Base-by-base conservation (phyloP, 768 basidiomycete species). In the Tubosaeta sp. region DNA sequence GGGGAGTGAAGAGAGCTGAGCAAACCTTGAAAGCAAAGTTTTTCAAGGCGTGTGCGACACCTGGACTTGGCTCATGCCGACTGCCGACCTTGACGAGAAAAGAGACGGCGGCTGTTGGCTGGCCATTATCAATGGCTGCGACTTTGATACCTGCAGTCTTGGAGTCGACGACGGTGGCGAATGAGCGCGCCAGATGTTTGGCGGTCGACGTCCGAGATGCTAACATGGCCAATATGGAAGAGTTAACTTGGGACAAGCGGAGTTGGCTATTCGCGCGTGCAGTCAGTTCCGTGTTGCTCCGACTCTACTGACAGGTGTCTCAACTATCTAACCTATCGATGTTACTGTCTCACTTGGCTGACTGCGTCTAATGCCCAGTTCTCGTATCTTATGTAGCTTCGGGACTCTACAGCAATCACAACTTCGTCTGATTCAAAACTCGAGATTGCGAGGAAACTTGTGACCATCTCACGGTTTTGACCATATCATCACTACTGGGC, bases 11-110 rank as follows among this genome's bases (percentile, higher is more conserved):
- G 39, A 50, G 35, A 12, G 6, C 1, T 19, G 29, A 43, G 65
- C 84, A 44, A 59, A 97, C 95, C 88, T 97, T 97, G 85, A 95
- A 98, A 54, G 94, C 88, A 81, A 94, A 97, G 83, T 93, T 95
- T 81, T 97, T 97, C 71, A 97, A 80, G 55, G 84, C 86, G 76
- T 95, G 91, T 3, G 95, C 94, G 53, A 93, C 83, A 62, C 95
- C 95, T 39, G 92, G 83, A 66, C 86, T 86, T 57, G 83, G 72
- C 77, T 99, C 89, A 69, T 84, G 94, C 64, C 97, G 78, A 65
- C 85, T 85, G 50, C 95, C 95, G 51, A 91, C 95, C 72, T 94
- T 95, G 71, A 97, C 83, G 57, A 95, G 80, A 63, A 97, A 77
- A 46, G 93, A 92, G 66, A 99, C 82, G 50, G 88, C 81, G 27